Percentiles rank a stretch among this genome's conserved stretches.
Evolutionary conservation across 192 early-diverging fungal species (phyloP).

Genomic region (Coemansia reversa): DNA sequence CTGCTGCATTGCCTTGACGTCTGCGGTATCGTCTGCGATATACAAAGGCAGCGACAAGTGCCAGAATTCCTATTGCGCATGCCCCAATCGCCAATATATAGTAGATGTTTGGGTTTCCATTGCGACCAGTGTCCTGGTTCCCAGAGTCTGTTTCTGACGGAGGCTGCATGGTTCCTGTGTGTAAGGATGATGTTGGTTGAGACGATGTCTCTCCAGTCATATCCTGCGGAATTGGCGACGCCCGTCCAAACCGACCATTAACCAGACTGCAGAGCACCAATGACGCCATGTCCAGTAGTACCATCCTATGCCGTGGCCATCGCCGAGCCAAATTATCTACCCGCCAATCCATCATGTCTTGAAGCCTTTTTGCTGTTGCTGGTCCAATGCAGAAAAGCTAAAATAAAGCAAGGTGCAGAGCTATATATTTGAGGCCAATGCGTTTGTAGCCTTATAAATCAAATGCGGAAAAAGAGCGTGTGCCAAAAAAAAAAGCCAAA

Average conservation of each 20-base stretch:
- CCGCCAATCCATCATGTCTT: not conserved
- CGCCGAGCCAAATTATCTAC: too few species aligned
- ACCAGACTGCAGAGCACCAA: not conserved
- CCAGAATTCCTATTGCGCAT: slow-evolving; percentile 18
- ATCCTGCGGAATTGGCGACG: slow-evolving; percentile 6
- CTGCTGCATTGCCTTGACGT: not conserved
- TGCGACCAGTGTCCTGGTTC: not conserved
- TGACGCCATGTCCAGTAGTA: not conserved
- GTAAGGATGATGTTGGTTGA: not conserved
- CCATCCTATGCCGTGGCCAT: too few species aligned
- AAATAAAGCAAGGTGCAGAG: slow-evolving; percentile 2
- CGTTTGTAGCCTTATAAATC: not conserved
- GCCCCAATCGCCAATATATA: slow-evolving; percentile 32
- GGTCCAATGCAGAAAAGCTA: not conserved
- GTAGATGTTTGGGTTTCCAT: slow-evolving; percentile 15
- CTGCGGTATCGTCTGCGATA: slow-evolving; percentile 18
- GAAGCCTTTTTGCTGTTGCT: not conserved
- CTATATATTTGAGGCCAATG: not conserved
- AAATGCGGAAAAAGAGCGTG: slow-evolving; percentile 1
- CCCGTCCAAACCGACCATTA: not conserved
- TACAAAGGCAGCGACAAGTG: slow-evolving; percentile 19
- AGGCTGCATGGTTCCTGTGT: not conserved
- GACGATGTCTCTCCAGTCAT: not conserved
- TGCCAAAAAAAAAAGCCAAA: not conserved
- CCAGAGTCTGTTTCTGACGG: not conserved